Conservation (phyloP, 2,329 filamentous ascomycete species). For the Aureobasidium mangrovei region DNA sequence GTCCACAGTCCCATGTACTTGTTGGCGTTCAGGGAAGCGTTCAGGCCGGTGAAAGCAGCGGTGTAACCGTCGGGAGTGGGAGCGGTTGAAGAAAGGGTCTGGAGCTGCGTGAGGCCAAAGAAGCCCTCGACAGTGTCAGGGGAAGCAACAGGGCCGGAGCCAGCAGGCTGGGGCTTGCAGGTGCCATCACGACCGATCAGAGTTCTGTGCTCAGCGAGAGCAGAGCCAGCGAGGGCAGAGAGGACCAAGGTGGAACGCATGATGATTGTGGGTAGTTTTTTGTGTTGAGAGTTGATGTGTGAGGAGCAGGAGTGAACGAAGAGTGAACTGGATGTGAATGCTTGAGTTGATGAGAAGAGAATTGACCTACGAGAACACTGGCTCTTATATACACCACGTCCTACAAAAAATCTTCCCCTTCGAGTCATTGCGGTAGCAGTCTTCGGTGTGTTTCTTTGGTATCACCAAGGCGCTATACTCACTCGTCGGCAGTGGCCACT, state of each 20-base stretch:
- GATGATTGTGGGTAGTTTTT: not conserved
- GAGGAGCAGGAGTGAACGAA: not conserved
- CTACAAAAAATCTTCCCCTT: not conserved
- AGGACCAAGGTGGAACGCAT: conserved; percentile 9
- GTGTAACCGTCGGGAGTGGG: conserved; percentile 24
- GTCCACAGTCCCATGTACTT: conserved; percentile 26
- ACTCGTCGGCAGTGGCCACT: not conserved
- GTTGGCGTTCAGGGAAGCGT: conserved; percentile 15
- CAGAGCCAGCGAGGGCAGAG: conserved; percentile 11
- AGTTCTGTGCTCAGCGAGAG: conserved; percentile 7
- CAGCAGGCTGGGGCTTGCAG: conserved; percentile 18
- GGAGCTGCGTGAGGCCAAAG: conserved; percentile 15
- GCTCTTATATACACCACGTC: conserved; percentile 1
- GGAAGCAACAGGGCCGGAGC: conserved; percentile 18
- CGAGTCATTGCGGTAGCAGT: not conserved
- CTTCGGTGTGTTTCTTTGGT: not conserved
- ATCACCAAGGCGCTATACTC: conserved; percentile 5
- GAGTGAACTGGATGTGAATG: not conserved
- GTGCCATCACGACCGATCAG: conserved; percentile 14
- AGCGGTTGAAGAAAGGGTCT: conserved; percentile 20
- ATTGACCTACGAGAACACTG: not conserved
- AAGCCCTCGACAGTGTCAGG: conserved; percentile 30
- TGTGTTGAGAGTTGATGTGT: not conserved
- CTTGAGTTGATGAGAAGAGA: not conserved
- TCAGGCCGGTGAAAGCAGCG: conserved; percentile 21